These are phyloP conservation scores for Pythium rhizo-oryzae DNA, from an alignment of 352 stramenopile species.

Conservation along the genomic window DNA sequence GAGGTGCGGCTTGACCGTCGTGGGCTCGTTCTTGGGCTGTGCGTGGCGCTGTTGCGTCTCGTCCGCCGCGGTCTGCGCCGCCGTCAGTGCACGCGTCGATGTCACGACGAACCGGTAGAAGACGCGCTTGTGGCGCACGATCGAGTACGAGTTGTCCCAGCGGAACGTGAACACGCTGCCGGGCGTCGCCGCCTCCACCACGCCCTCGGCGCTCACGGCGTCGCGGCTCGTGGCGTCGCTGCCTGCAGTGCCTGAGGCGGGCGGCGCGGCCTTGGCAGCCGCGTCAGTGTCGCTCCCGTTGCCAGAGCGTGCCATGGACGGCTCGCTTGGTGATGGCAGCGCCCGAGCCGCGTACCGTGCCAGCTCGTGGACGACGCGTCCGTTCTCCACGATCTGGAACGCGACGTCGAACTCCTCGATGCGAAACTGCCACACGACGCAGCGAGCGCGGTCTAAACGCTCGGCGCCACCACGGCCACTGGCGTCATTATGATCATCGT, in stretches of 20 bases:
- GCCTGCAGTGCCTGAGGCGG: no score
- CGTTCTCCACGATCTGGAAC: conserved; percentile 64
- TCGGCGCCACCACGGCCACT: not conserved
- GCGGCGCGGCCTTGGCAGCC: not conserved
- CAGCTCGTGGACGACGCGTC: conserved; percentile 32
- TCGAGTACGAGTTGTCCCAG: conserved; percentile 83
- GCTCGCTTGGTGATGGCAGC: no score
- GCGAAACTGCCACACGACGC: conserved; percentile 56
- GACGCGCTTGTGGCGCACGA: conserved; percentile 67
- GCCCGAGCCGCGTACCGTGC: conserved; percentile 36
- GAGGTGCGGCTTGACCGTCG: conserved; percentile 36
- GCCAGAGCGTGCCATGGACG: not conserved
- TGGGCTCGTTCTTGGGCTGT: conserved; percentile 15
- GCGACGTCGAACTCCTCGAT: conserved; percentile 63
- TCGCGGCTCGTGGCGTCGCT: not conserved
- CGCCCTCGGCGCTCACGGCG: conserved; percentile 37
- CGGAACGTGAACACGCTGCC: conserved; percentile 56
- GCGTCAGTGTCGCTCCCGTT: not conserved
- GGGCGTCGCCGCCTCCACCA: conserved; percentile 32
- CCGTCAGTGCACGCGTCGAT: conserved; percentile 40
- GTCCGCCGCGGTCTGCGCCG: conserved; percentile 51
- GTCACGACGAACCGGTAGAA: conserved; percentile 58
- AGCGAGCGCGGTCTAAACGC: not conserved
- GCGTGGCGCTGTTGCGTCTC: conserved; percentile 37
- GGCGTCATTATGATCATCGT: not conserved